These are phyloP conservation scores for Xerocomellus dryophilus DNA, from an alignment of 768 basidiomycete genomes.

Conservation along the genomic window DNA sequence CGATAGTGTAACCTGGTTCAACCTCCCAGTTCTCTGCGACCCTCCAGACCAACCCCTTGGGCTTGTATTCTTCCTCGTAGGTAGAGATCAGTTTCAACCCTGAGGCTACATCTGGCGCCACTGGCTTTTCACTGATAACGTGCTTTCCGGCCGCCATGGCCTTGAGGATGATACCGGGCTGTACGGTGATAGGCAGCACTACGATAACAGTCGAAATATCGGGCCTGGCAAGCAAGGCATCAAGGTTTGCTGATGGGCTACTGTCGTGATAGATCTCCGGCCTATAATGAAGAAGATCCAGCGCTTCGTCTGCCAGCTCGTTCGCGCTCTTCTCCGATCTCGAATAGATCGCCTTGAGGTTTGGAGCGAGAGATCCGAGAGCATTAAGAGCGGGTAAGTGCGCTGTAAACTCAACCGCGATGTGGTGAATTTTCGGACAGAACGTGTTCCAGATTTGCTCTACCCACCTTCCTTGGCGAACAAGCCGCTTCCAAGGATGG, in stretches of 20 bases:
- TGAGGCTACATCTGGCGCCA: constrained; percentile 64
- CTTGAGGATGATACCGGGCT: constrained; percentile 64
- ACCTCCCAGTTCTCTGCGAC: constrained; percentile 78
- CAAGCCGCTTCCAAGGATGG: constrained; percentile 79
- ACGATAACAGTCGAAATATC: constrained; percentile 76
- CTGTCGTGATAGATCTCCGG: constrained; percentile 59
- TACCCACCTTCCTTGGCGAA: constrained; percentile 70
- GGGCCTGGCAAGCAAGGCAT: constrained; percentile 58
- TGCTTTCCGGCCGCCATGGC: constrained; percentile 77
- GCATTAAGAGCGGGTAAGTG: constrained; percentile 73
- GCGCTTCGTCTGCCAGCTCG: constrained; percentile 50
- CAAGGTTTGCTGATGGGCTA: constrained; percentile 44
- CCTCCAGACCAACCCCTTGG: constrained; percentile 72
- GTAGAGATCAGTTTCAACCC: constrained; percentile 63
- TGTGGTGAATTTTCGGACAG: constrained; percentile 22
- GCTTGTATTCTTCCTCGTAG: constrained; percentile 63
- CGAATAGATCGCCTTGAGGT: constrained; percentile 74
- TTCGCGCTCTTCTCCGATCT: constrained; percentile 61
- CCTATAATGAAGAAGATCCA: constrained; percentile 34
- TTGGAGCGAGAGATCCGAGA: constrained; percentile 45
- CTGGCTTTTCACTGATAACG: constrained; percentile 86
- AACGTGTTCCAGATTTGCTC: background rate
- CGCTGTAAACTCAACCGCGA: constrained; percentile 42
- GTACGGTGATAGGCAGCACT: constrained; percentile 71
- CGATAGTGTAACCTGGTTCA: constrained; percentile 51